Base-by-base conservation (phyloP, 106 monocot species). In the Dendrobium chrysotoxum region DNA sequence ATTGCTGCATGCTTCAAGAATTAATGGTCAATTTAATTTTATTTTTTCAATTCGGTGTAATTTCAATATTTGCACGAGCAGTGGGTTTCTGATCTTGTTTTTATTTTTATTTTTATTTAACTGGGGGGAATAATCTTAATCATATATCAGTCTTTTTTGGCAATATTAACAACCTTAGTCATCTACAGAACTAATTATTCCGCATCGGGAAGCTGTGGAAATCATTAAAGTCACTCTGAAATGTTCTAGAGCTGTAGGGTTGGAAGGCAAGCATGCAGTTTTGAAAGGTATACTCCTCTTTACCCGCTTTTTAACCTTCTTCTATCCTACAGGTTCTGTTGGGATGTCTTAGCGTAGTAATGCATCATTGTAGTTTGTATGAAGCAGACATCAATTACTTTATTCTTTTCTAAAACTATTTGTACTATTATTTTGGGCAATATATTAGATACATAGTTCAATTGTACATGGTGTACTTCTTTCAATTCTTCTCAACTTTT, bases 121-220 rank as follows among this genome's bases (percentile, higher is more conserved):
- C 17, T 23, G n/a, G 23, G 70, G 70, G 15, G 35, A 23, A 17
- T 70, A 70, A 31, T 70, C 30, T 70, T 70, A 31, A 35, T 70
- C 35, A 70, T 70, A 70, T 70, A 70, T 35, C 35, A 70, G 12
- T 9, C 1, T 70, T 70, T 35, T 53, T 78, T 79, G 42, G 15
- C n/a, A 79, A 64, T 40, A 40, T 66, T 79, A 41, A 28, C 35
- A 9, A 10, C 39, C 13, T 31, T 45, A 26, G 30, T 61, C 2
- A 66, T 61, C 42, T 20, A 76, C 81, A 87, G 87, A 90, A 73
- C 58, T 90, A 67, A 85, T 82, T n/a, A 79, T 90, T 85, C 50
- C 80, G 40, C 50, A 78, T 55, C 79, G 78, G n/a, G 89, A 90
- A 81, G 86, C 89, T 80, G 1, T 39, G 42, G 78, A 80, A 44